Conservation (phyloP, 768 basidiomycete genomes). For the Peribolospora kevripleyi region DNA sequence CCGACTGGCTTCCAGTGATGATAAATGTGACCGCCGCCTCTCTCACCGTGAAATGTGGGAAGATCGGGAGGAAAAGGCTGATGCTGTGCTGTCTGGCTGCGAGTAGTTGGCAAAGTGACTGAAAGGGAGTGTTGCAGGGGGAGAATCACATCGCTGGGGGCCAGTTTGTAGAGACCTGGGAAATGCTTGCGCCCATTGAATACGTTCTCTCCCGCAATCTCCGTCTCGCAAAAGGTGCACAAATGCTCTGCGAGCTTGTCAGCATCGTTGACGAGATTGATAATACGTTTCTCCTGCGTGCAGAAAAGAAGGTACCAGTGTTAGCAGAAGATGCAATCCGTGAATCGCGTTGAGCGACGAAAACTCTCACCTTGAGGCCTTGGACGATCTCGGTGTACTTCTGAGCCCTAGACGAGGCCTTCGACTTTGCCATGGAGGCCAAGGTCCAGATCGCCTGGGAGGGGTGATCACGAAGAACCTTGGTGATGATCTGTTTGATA, state of each 20-base stretch:
- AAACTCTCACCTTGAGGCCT: slow-evolving; percentile 13
- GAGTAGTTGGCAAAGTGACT: slow-evolving; percentile 56
- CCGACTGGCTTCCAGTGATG: no score
- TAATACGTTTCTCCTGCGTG: neutral
- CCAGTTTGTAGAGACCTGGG: slow-evolving; percentile 30
- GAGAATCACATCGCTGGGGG: slow-evolving; percentile 48
- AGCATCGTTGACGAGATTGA: slow-evolving; percentile 5
- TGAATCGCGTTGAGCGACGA: neutral
- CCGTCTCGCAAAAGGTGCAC: slow-evolving; percentile 26
- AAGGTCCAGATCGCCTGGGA: slow-evolving; percentile 85
- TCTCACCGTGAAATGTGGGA: slow-evolving; percentile 50
- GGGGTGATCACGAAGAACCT: slow-evolving; percentile 59
- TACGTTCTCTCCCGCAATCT: slow-evolving; percentile 9
- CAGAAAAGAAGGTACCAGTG: neutral
- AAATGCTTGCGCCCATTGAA: slow-evolving; percentile 34
- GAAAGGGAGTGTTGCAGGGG: slow-evolving; percentile 84
- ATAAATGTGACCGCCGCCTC: neutral
- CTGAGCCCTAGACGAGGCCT: slow-evolving; percentile 32
- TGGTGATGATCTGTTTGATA: slow-evolving; percentile 40
- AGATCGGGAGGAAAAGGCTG: slow-evolving; percentile 55
- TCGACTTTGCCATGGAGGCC: slow-evolving; percentile 65
- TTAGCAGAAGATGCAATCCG: neutral
- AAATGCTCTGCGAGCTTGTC: slow-evolving; percentile 8
- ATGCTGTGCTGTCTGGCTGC: slow-evolving; percentile 29
- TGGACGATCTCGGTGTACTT: slow-evolving; percentile 29